Evolutionary conservation across 495 filamentous ascomycete species (phyloP), one percentile per base, ranked within the genome.

Genomic region (Copromyces sp.): DNA sequence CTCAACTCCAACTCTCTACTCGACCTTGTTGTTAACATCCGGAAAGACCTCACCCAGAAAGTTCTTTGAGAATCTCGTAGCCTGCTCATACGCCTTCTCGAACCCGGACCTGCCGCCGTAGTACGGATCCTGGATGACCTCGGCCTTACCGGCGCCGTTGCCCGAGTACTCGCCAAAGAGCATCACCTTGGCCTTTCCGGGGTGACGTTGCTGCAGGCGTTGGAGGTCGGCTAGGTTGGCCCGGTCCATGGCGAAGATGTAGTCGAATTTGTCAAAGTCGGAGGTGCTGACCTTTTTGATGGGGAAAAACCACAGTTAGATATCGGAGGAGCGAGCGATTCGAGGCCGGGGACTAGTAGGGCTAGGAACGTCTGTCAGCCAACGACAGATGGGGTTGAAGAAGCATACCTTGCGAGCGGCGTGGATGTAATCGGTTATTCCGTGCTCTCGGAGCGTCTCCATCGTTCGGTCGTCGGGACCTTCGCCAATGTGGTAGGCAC

Each of bases 191-290:
- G 85, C 87, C 78, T 85, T 84, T 75, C 82, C 75, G 80, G 89
- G 81, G 70, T 86, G 86, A 68, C 88, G 84, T 69, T 84, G 82
- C 74, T 84, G 81, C 75, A 91, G 79, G 38, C 89, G 83, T 73
- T 89, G 75, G 73, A 98, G 81, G 76, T 97, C 90, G 40, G 84
- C 81, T 11, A 95, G 81, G 79, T 98, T 98, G n/a, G 88, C 84
- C 40, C 90, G 84, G 79, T 98, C 95, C 95, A 99, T 99, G 47
- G 93, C 94, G 69, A 99, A 86, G 71, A 99, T 89, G 78, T 95
- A 99, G 80, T 98, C 94, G 77, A 97, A 98, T 6, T 87, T 86
- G 32, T 87, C 79, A 76, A 98, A 97, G 80, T 99, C 84, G 79
- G 77, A 78, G 2, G 70, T 71, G 65, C 75, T 72, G 24, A 83